These are phyloP conservation scores for Candida yuanshanica DNA, from an alignment of 805 yeast species.

Conservation along the genomic window DNA sequence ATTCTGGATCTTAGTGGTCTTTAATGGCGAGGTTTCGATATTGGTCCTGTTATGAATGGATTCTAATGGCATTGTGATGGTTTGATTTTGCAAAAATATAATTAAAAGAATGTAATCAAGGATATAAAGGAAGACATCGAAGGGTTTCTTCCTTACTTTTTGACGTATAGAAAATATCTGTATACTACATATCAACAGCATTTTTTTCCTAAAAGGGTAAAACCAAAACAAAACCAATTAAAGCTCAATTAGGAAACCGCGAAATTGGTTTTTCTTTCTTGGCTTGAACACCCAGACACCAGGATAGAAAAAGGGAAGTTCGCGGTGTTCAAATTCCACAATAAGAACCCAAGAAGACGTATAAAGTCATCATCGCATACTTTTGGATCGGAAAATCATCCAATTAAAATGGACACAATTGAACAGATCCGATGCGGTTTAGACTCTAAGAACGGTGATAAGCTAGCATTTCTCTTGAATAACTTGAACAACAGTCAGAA, in stretches of 20 bases:
- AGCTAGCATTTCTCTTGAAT: neutral
- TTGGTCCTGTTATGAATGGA: constrained; percentile 3
- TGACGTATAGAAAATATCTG: neutral
- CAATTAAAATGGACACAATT: constrained; percentile 2
- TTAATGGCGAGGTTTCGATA: neutral
- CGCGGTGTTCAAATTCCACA: too few species aligned
- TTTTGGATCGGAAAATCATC: too few species aligned
- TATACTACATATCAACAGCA: neutral
- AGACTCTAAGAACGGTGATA: constrained; percentile 1
- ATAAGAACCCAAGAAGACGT: too few species aligned
- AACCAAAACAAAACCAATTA: constrained; percentile 4
- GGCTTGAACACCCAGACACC: too few species aligned
- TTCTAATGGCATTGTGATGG: constrained; percentile 4
- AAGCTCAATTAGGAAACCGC: neutral
- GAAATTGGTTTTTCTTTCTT: too few species aligned
- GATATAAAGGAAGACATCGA: too few species aligned
- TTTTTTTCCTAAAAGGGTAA: constrained; percentile 6
- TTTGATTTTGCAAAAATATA: too few species aligned
- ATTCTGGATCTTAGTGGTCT: constrained; percentile 5
- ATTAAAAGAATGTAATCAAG: too few species aligned
- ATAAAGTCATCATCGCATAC: too few species aligned
- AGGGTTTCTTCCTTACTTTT: too few species aligned
- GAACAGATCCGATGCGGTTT: neutral
- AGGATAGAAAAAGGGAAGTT: too few species aligned
- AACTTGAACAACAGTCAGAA: neutral